Evolutionary conservation across 352 stramenopile genomes (phyloP).

Genomic region (Globisporangium yorkense): DNA sequence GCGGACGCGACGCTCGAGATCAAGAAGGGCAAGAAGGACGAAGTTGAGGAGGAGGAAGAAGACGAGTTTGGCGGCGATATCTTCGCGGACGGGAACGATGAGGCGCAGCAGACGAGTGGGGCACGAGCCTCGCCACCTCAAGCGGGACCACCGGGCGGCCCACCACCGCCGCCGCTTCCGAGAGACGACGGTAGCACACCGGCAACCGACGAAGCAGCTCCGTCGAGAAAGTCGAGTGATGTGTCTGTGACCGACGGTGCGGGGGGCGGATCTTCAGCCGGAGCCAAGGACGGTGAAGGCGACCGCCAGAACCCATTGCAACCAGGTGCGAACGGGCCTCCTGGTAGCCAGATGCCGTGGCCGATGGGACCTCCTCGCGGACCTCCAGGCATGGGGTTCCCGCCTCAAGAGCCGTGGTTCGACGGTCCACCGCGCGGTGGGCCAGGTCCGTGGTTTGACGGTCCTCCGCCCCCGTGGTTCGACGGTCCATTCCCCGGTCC

Average conservation of each 20-base stretch:
- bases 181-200: constrained; percentile 12
- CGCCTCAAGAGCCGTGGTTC: constrained; percentile 58
- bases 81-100: constrained; percentile 58
- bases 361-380: constrained; percentile 29
- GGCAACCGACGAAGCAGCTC: constrained; percentile 3
- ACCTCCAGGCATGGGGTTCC: constrained; percentile 48
- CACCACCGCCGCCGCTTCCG: constrained; percentile 37
- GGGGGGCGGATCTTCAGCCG: neutral
- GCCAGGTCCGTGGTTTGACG: constrained; percentile 73
- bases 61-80: constrained; percentile 86
- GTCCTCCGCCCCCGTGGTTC: constrained; percentile 68
- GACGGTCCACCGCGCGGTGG: constrained; percentile 52
- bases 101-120: constrained; percentile 16
- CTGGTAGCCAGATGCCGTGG: constrained; percentile 27
- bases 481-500: constrained; percentile 62
- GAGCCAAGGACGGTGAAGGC: constrained; percentile 8
- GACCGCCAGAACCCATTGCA: constrained; percentile 21
- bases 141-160: neutral
- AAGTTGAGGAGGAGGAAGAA: constrained; percentile 63
- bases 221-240: constrained; percentile 11
- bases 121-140: constrained; percentile 15
- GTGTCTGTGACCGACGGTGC: neutral
- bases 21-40: constrained; percentile 80
- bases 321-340: constrained; percentile 16
- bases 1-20: constrained; percentile 82